Evolutionary conservation across 208 protist species (phyloP).

Genomic region (Phytomonas sp.): DNA sequence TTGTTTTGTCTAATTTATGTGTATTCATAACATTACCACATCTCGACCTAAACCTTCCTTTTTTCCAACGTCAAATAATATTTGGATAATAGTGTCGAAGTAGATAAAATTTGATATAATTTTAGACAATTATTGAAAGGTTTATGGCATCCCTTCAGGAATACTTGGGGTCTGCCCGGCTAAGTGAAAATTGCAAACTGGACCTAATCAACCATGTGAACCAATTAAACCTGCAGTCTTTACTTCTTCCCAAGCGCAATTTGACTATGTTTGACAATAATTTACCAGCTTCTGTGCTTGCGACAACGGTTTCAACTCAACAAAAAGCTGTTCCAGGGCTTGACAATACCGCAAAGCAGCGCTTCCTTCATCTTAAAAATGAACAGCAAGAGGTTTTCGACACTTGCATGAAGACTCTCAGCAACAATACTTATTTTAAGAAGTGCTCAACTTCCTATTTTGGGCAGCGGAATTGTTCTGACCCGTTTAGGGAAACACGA

Average conservation of each 20-base stretch:
- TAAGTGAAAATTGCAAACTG: slow-evolving; percentile 52
- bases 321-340: neutral
- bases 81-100: neutral
- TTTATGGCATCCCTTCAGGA: slow-evolving; percentile 56
- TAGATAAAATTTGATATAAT: neutral
- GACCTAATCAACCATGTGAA: slow-evolving; percentile 60
- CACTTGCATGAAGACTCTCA: neutral
- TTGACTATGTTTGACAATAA: slow-evolving; percentile 30
- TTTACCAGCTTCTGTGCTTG: slow-evolving; percentile 38
- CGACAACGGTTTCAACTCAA: slow-evolving; percentile 3
- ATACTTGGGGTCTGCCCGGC: slow-evolving; percentile 44
- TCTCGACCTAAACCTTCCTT: neutral
- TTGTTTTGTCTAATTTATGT: neutral
- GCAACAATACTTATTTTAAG: slow-evolving; percentile 49
- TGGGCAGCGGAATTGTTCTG: neutral
- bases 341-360: slow-evolving; percentile 2
- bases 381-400: slow-evolving; percentile 23
- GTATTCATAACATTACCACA: neutral
- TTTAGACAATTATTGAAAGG: slow-evolving; percentile 4
- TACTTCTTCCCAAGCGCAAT: slow-evolving; percentile 43
- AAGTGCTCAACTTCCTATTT: slow-evolving; percentile 27
- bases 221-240: slow-evolving; percentile 48
- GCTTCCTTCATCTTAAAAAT: slow-evolving; percentile 17
- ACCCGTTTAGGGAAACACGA: slow-evolving; percentile 54
- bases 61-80: neutral